Evolutionary conservation across 1,284 basidiomycete species (phyloP), one percentile per base, ranked within the genome.

Genomic region (Pterulicium gracile): DNA sequence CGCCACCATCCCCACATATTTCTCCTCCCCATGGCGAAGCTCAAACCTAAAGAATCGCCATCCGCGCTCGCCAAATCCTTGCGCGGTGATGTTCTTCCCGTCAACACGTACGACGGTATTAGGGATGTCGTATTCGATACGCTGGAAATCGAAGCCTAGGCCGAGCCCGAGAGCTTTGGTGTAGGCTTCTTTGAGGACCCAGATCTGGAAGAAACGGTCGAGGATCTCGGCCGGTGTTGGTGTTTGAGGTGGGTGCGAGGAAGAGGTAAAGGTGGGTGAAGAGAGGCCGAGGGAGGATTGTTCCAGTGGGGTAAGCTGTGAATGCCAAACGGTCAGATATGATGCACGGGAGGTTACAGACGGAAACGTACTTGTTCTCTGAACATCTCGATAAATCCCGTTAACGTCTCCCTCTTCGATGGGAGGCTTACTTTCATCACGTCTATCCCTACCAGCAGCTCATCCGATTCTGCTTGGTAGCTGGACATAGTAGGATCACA

Each of bases 101-200:
- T 88, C 84, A 27, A 88, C 69, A 21, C 65, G 67, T 22, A 88
- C 65, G 5, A 61, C 51, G 45, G 72, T 70, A 22, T 64, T 56
- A 18, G 58, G 57, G 4, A 79, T 64, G 55, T 85, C 72, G 56
- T 81, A 85, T 56, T 88, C 77, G 50, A 88, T 74, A 23, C 85
- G 72, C 34, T 66, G 66, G 61, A 88, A 86, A 54, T 88, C 80
- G 55, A 88, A 88, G 1, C 84, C 82, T n/a, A 89, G 71, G 0
- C 87, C 87, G 24, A 84, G 59, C 1, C 87, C 88, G 20, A 88
- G 68, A 3, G 87, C 85, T 62, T 91, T 91, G 2, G 85, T 86
- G 58, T 88, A 91, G 2, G 88, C 85, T 59, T 91, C 88, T 62
- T 91, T 91, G 57, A 87, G 65, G 3, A 88, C 89, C 88, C 88